Base-by-base conservation (phyloP, 2,329 filamentous ascomycete genomes). In the Fusarium albidum region DNA sequence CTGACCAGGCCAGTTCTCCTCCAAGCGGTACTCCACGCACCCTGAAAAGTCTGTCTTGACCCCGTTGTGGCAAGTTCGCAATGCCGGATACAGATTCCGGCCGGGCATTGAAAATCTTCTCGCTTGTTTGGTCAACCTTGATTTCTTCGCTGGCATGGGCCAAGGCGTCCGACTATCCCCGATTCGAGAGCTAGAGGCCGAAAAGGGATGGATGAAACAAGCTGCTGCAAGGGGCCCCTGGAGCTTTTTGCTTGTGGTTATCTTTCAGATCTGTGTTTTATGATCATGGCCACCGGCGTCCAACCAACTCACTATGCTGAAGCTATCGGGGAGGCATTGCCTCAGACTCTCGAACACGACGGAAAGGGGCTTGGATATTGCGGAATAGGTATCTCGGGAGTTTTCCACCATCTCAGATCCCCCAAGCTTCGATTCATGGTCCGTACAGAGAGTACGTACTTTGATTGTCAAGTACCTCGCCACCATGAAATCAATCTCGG, bases 191-290 rank as follows among this genome's bases (percentile, higher is more conserved):
- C 15, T 17, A 47, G 34, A 61, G 40, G 28, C 63, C 52, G 42
- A 63, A 62, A 65, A 39, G 41, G 52, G 60, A 54, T 54, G 54
- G 33, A 52, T 67, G 65, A 67, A 67, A 67, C 63, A 63, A 41
- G 14, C 17, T 26, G 21, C 14, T 46, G 44, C 64, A 64, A 49
- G 64, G 64, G 59, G 17, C 32, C 64, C 58, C 43, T 40, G 55
- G 26, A 52, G 42, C 15, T 13, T 46, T 63, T 57, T 66, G 46
- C 63, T 64, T 66, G 49, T 58, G 46, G 50, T 66, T 60, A 50
- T 57, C 59, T 57, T 42, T 47, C 18, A 59, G 59, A 62, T 62
- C 59, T 62, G 39, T 29, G 37, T 49, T 21, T 29, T 54, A 59
- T 59, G 38, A 59, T 38, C 54, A 56, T 49, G 45, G 43, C 42